Base-by-base conservation (phyloP, 305 asterid genomes). In the Fraxinus ornus region DNA sequence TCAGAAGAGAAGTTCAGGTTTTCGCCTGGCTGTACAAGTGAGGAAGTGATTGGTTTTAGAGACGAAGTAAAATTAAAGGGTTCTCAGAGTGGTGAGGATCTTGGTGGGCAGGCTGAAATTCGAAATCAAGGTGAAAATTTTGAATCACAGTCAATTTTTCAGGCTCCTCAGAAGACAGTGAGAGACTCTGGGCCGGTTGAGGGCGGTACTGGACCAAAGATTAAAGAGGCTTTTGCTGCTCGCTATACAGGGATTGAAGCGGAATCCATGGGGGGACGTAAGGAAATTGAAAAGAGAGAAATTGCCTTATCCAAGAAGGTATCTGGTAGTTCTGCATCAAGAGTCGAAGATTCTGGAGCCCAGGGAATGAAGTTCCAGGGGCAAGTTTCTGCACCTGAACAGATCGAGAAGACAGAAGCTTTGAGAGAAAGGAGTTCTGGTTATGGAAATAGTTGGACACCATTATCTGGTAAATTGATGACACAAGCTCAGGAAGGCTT, bases 161-260 rank as follows among this genome's bases (percentile, higher is more conserved):
- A 80, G 83, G 82, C 87, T 81, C 64, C 87, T 49, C 88, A 76
- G 84, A 89, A 83, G 87, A 72, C 90, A 60, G 82, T 75, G 49
- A 84, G 83, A 82, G 91, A 89, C 72, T 83, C 86, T 77, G 81
- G 81, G 87, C 84, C 30, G 32, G 77, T 81, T 57, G 93, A 89
- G 78, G 84, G 89, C 77, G 86, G 82, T 85, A 88, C 94, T 52
- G 92, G 91, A 87, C 88, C 93, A 77, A 89, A 84, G 90, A 84
- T 83, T 79, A 87, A 79, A 78, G 91, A 86, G 85, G 83, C 91
- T 68, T 90, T 85, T 83, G 89, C 84, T 79, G 73, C 89, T 89
- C 88, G 77, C 57, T 78, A 79, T 84, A 85, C 82, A 86, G 95
- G 88, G 78, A 60, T 68, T 81, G 90, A 83, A 85, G 85, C 87